phyloP scores from a whole-genome alignment of 192 early-diverging fungal species.

The Chytriomyces hyalinus region DNA sequence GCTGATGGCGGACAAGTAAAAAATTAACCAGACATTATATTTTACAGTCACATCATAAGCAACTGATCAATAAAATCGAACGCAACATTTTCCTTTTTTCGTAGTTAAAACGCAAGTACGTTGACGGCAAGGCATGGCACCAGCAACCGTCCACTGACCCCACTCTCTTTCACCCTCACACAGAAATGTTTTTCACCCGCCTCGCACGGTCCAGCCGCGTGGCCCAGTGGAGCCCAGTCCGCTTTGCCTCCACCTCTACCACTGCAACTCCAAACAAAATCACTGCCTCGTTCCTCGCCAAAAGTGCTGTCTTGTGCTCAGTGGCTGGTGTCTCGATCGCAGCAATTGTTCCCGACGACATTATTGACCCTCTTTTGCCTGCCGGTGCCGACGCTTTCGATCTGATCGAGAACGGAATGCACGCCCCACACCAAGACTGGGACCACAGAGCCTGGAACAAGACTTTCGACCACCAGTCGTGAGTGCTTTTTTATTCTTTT shows the following conservation, averaged over 20 bases:
- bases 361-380: slow-evolving; percentile 1
- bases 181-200: no score
- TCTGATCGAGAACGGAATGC: slow-evolving; percentile 90
- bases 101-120: no score
- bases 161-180: no score
- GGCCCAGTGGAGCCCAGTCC: slow-evolving; percentile 19
- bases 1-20: slow-evolving; percentile 11
- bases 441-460: slow-evolving; percentile 78
- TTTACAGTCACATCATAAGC: no score
- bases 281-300: slow-evolving; percentile 14
- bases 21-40: slow-evolving; percentile 3
- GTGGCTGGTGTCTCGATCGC: slow-evolving; percentile 21
- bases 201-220: no score
- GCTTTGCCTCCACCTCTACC: slow-evolving; percentile 36
- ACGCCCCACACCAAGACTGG: slow-evolving; percentile 88
- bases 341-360: slow-evolving; percentile 19
- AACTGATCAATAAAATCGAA: no score
- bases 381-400: slow-evolving; percentile 65
- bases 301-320: slow-evolving; percentile 6
- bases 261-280: background rate
- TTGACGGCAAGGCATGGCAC: no score
- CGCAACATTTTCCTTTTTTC: no score
- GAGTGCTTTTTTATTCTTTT: slow-evolving; percentile 38
- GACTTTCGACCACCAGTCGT: slow-evolving; percentile 93
- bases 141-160: no score